These are phyloP conservation scores for Lasiosphaeriaceae sp. DNA, from an alignment of 495 filamentous ascomycete genomes.

Conservation along the genomic window DNA sequence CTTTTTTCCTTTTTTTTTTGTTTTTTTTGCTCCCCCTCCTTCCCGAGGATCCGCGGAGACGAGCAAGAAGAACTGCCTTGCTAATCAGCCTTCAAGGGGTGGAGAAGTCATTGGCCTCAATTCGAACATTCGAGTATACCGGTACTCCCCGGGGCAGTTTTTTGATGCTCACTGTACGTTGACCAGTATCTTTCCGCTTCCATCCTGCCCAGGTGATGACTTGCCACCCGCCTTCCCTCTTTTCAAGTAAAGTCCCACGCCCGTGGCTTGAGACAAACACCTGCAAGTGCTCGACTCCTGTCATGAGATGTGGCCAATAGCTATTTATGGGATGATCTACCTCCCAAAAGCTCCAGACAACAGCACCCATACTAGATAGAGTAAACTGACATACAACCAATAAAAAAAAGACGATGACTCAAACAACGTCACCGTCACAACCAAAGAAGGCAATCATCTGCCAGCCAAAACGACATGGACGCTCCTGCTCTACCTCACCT, in stretches of 20 bases:
- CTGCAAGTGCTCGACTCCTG: too few species aligned
- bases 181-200: background rate
- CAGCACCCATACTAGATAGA: background rate
- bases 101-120: slow-evolving; percentile 83
- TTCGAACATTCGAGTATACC: slow-evolving; percentile 85
- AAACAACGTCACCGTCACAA: slow-evolving; percentile 57
- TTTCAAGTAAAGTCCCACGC: too few species aligned
- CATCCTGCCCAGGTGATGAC: background rate
- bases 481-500: slow-evolving; percentile 80
- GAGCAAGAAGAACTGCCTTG: background rate
- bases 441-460: slow-evolving; percentile 22
- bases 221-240: too few species aligned
- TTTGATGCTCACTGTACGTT: slow-evolving; percentile 82
- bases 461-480: slow-evolving; percentile 89
- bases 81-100: slow-evolving; percentile 54
- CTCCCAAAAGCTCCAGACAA: background rate
- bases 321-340: background rate
- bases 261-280: too few species aligned
- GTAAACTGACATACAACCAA: background rate
- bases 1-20: background rate
- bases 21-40: background rate
- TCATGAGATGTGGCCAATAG: too few species aligned
- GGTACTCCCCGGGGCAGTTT: slow-evolving; percentile 83
- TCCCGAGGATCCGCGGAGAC: too few species aligned
- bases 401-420: slow-evolving; percentile 67